phyloP scores from a whole-genome alignment of 78 protist species.

The Cavenderia fasciculata region DNA sequence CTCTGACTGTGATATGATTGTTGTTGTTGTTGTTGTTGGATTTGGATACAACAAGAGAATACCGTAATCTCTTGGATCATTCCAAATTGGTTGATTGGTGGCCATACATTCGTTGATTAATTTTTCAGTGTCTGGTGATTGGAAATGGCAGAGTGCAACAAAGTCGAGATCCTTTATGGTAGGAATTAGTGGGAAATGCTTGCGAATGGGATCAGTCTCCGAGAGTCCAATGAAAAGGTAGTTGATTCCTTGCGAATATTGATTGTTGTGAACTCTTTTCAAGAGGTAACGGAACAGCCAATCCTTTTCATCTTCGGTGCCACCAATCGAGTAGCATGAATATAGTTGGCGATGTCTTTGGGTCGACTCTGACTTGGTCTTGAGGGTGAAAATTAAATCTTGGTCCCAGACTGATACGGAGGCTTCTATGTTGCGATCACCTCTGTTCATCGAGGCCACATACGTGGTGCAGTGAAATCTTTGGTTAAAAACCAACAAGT shows the following conservation, averaged over 20 bases:
- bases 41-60: slow-evolving; percentile 10
- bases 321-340: slow-evolving; percentile 8
- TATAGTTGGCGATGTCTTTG: slow-evolving; percentile 13
- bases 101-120: background rate
- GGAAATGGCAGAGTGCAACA: slow-evolving; percentile 7
- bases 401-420: slow-evolving; percentile 17
- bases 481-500: background rate
- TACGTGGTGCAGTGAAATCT: background rate
- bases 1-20: too few relatives aligned
- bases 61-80: slow-evolving; percentile 51
- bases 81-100: slow-evolving; percentile 6
- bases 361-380: background rate
- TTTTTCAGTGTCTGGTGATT: background rate
- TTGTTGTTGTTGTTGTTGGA: too few relatives aligned
- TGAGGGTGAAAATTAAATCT: slow-evolving; percentile 3
- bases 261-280: slow-evolving; percentile 6
- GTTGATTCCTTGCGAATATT: background rate
- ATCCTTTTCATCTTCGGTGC: background rate
- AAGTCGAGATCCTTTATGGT: slow-evolving; percentile 21
- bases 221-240: slow-evolving; percentile 52
- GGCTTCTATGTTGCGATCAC: background rate
- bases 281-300: background rate
- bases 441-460: background rate
- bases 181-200: slow-evolving; percentile 32
- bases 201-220: slow-evolving; percentile 45